Evolutionary conservation across 1,284 basidiomycete species (phyloP), one percentile per base, ranked within the genome.

Genomic region (Puccinia novopanici): DNA sequence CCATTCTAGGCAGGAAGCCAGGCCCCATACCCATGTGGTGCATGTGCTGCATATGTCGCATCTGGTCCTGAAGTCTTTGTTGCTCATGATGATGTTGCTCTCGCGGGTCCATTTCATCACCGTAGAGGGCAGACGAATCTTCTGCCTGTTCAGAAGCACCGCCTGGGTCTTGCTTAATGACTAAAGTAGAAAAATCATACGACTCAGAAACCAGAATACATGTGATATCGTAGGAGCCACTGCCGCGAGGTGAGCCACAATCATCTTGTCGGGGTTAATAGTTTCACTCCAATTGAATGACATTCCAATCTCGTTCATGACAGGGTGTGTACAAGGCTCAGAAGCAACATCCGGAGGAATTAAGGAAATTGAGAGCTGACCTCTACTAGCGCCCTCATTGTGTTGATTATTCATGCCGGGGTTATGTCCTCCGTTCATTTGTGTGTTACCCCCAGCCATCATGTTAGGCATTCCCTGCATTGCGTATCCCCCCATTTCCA

Each of bases 71-170:
- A 10, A 80, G 19, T 45, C 78, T 70, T 61, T 79, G 78, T 71
- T 79, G 77, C 71, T 80, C 78, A 80, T 80, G 78, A 52, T 80
- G 78, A 13, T 59, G 78, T 61, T 80, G 78, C 59, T 80, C 70
- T 65, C 71, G 78, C 52, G 78, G 45, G 71, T 59, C 76, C 76
- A 79, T 45, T n/a, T 70, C 76, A 72, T 79, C 76, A 70, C 65
- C 76, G 76, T 71, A 79, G 59, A 59, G 50, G 42, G 65, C 67
- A 61, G 67, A 13, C 37, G 55, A 45, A 42, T 79, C 76, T 37
- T 68, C 76, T 48, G 65, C 27, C 52, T 68, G 55, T 30, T 79
- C 76, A 71, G 76, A 59, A 48, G 54, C 52, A 57, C 76, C n/a
- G n/a, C n/a, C n/a, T n/a, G n/a, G n/a, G n/a, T n/a, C n/a, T n/a